Evolutionary conservation across 768 basidiomycete species (phyloP).

Genomic region (Suillus occidentalis): DNA sequence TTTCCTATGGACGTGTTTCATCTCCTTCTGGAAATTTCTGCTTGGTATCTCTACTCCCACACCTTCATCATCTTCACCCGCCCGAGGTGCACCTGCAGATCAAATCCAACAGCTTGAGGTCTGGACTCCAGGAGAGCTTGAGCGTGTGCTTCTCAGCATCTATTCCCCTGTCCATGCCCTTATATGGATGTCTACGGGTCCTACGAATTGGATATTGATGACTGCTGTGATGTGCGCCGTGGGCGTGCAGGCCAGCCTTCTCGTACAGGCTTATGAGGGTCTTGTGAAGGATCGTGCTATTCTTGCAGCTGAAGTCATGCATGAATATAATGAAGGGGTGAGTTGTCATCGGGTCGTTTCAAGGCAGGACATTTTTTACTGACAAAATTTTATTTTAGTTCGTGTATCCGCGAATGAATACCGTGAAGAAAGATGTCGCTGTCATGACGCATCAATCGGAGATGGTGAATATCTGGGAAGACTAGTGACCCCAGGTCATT

Average conservation of each 20-base stretch:
- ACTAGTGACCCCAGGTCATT: conserved; percentile 16
- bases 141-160: conserved; percentile 65
- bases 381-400: conserved; percentile 49
- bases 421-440: conserved; percentile 72
- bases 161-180: conserved; percentile 80
- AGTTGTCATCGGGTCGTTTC: conserved; percentile 23
- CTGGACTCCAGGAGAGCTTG: conserved; percentile 75
- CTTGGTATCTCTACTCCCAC: conserved; percentile 56
- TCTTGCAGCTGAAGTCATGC: conserved; percentile 77
- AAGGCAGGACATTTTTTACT: not conserved
- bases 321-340: conserved; percentile 81
- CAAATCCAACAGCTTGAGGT: conserved; percentile 76
- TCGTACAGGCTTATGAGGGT: conserved; percentile 47
- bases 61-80: conserved; percentile 33
- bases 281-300: conserved; percentile 75
- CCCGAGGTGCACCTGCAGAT: conserved; percentile 39
- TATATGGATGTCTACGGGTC: conserved; percentile 69
- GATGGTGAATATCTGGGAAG: conserved; percentile 61
- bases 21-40: conserved; percentile 64
- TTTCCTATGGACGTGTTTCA: conserved; percentile 49
- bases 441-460: conserved; percentile 88
- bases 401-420: conserved; percentile 79
- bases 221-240: conserved; percentile 65
- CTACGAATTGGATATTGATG: conserved; percentile 78
- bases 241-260: conserved; percentile 56